These are phyloP conservation scores for Penicillium italicum DNA, from an alignment of 2,329 filamentous ascomycete species.

Conservation along the genomic window DNA sequence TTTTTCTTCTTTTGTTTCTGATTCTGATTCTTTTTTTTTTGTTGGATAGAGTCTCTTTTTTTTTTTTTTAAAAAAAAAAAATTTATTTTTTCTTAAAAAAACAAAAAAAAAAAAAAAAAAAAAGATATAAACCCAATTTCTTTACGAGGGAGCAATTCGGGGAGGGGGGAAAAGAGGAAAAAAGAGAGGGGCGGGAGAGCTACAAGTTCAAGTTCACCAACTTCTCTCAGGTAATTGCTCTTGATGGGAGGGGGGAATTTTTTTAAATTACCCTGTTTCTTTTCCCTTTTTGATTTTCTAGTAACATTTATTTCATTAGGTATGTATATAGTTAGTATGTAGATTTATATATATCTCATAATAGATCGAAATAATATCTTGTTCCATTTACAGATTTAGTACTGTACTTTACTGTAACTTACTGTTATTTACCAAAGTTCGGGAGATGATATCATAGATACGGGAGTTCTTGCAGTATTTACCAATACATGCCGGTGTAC, in stretches of 20 bases:
- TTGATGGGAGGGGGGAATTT: neutral
- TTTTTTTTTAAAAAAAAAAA: neutral
- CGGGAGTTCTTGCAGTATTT: neutral
- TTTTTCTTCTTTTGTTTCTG: neutral
- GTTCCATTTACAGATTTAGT: neutral
- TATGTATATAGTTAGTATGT: too few species aligned
- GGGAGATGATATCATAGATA: constrained; percentile 14
- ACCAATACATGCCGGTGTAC: constrained; percentile 2
- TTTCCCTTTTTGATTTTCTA: neutral
- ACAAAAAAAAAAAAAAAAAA: neutral
- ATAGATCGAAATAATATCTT: neutral
- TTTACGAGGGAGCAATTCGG: constrained; percentile 11
- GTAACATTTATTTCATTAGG: neutral
- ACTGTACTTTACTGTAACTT: constrained; percentile 1
- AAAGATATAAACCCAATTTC: constrained; percentile 9
- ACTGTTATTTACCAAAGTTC: constrained; percentile 4
- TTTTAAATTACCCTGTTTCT: neutral
- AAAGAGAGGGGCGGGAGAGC: constrained; percentile 21
- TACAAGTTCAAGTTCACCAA: constrained; percentile 5
- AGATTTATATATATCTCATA: neutral
- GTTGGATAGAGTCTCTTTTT: neutral
- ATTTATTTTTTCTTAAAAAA: neutral
- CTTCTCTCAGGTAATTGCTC: neutral
- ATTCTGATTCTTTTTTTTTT: neutral
- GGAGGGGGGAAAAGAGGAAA: constrained; percentile 16